phyloP scores from a whole-genome alignment of 257 asterid genomes.

The Henckelia pumila region DNA sequence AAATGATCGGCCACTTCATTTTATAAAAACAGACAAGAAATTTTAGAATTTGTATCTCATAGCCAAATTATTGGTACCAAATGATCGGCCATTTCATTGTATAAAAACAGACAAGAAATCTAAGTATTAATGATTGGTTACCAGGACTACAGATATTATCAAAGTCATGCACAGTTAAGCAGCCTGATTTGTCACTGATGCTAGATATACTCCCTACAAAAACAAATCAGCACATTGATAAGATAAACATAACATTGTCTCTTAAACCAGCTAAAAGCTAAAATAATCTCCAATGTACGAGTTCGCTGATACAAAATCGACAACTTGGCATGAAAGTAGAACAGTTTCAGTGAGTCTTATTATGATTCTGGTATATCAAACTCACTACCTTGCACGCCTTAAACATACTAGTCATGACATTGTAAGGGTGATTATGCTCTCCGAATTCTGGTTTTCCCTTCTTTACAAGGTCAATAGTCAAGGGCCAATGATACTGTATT shows the following conservation, averaged over 20 bases:
- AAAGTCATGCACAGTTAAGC: slow-evolving; percentile 89
- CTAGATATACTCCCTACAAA: slow-evolving; percentile 81
- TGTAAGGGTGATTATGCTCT: not conserved
- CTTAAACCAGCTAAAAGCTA: slow-evolving; percentile 8
- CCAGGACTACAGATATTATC: slow-evolving; percentile 65
- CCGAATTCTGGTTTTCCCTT: not conserved
- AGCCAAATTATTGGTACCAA: slow-evolving; percentile 3
- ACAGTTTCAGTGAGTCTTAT: not conserved
- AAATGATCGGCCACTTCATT: no score
- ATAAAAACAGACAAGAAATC: slow-evolving; percentile 9
- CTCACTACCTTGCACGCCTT: not conserved
- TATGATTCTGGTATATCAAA: slow-evolving; percentile 5
- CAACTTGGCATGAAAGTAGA: not conserved
- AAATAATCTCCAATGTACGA: not conserved
- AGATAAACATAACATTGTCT: slow-evolving; percentile 12
- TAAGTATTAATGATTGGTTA: slow-evolving; percentile 30
- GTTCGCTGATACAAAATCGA: not conserved
- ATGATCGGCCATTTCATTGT: slow-evolving; percentile 5
- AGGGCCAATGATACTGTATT: not conserved
- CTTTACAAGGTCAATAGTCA: slow-evolving; percentile 12
- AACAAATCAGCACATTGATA: slow-evolving; percentile 23
- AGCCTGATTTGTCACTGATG: slow-evolving; percentile 85
- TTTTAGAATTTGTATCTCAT: slow-evolving; percentile 3
- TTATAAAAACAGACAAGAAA: no score
- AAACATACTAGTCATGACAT: not conserved